phyloP scores from a whole-genome alignment of 2,329 filamentous ascomycete species.

The Periconia sp. region DNA sequence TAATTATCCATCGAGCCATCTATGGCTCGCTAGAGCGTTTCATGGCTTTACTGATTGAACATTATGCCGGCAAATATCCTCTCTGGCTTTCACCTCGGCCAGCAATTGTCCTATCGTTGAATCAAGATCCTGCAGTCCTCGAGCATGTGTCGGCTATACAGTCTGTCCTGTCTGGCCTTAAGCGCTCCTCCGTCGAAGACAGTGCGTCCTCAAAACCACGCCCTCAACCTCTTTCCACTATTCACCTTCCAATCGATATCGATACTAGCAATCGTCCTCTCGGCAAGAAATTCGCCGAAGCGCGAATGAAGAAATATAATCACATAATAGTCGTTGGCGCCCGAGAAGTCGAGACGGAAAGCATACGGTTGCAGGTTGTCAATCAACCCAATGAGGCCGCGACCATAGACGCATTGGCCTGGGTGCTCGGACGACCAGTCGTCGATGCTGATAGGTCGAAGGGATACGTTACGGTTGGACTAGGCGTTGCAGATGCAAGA shows the following conservation, averaged over 20 bases:
- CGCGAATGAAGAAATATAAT: constrained; percentile 74
- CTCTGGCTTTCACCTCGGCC: constrained; percentile 89
- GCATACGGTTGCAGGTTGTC: constrained; percentile 36
- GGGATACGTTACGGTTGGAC: constrained; percentile 18
- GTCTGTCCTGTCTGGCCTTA: constrained; percentile 36
- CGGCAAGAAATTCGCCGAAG: constrained; percentile 73
- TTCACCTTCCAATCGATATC: constrained; percentile 72
- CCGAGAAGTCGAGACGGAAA: constrained; percentile 32
- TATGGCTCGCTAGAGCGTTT: constrained; percentile 84
- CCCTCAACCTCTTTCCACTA: constrained; percentile 57
- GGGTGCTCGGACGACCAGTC: constrained; percentile 18
- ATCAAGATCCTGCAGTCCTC: constrained; percentile 63
- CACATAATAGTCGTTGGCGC: constrained; percentile 74
- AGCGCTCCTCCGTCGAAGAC: constrained; percentile 16
- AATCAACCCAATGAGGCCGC: constrained; percentile 46
- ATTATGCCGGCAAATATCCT: constrained; percentile 77
- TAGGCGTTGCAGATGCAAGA: constrained; percentile 28
- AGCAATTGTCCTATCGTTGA: constrained; percentile 75
- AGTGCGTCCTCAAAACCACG: constrained; percentile 28
- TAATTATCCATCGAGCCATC: constrained; percentile 85
- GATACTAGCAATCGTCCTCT: constrained; percentile 69
- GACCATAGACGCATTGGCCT: constrained; percentile 43
- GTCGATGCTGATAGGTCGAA: constrained; percentile 20
- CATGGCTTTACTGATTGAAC: constrained; percentile 84
- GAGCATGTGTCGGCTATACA: constrained; percentile 53